Conservation (phyloP, 176 grass and related monocot species). For the Carex myosuroides region DNA sequence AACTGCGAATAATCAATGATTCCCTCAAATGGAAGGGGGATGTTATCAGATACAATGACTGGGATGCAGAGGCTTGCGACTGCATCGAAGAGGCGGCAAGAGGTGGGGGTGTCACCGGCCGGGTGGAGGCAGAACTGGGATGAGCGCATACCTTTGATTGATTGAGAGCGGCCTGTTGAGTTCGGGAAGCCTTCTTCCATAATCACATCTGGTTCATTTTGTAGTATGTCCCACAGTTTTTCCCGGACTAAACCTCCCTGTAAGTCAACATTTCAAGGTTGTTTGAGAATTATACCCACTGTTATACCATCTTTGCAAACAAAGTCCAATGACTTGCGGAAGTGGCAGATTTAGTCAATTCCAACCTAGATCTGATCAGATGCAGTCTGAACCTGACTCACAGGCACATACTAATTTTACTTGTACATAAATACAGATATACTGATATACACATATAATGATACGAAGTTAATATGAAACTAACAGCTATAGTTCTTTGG, state of each 20-base stretch:
- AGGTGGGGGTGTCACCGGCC: slow-evolving; percentile 80
- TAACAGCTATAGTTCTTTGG: neutral
- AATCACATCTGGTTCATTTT: slow-evolving; percentile 57
- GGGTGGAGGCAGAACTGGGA: slow-evolving; percentile 84
- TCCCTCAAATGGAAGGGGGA: slow-evolving; percentile 84
- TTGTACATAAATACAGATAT: neutral
- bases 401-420: neutral
- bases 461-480: neutral
- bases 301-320: neutral
- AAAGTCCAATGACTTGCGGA: neutral
- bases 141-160: slow-evolving; percentile 69
- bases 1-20: slow-evolving; percentile 71
- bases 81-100: slow-evolving; percentile 78
- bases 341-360: neutral
- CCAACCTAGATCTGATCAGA: neutral
- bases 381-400: neutral
- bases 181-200: slow-evolving; percentile 96
- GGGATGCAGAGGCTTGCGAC: slow-evolving; percentile 85
- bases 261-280: slow-evolving; percentile 13
- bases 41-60: slow-evolving; percentile 65
- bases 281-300: neutral
- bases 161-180: slow-evolving; percentile 68
- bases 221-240: slow-evolving; percentile 77
- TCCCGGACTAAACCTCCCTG: slow-evolving; percentile 89
- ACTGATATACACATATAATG: neutral